Evolutionary conservation across 108 stramenopile genomes (phyloP).

Genomic region (Skeletonema menzelii): DNA sequence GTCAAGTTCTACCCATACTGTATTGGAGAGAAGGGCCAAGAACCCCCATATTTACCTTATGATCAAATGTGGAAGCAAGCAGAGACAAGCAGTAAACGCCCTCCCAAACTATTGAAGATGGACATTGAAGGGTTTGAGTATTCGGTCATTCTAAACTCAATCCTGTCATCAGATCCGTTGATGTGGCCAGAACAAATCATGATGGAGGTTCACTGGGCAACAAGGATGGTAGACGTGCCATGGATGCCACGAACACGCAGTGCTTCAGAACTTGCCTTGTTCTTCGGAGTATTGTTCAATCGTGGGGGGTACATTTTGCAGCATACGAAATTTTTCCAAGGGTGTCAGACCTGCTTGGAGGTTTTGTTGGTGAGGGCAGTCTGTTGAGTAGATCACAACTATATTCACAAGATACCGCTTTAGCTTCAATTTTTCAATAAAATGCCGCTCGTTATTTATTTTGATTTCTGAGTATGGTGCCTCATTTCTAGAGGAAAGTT

Average conservation of each 20-base stretch:
- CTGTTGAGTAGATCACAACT: conserved; percentile 7
- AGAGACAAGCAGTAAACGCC: neutral
- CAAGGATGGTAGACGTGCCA: conserved; percentile 45
- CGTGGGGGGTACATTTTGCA: conserved; percentile 46
- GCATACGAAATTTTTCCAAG: neutral
- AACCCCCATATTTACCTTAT: conserved; percentile 23
- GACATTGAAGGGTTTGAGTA: conserved; percentile 39
- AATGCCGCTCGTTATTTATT: no score
- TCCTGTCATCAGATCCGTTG: conserved; percentile 1
- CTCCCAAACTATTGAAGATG: conserved; percentile 36
- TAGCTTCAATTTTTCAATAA: no score
- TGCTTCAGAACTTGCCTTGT: conserved; percentile 43
- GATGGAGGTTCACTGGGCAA: conserved; percentile 54
- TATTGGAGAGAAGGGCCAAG: conserved; percentile 10
- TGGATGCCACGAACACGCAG: conserved; percentile 37
- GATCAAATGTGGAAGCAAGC: conserved; percentile 6
- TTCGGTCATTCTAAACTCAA: conserved; percentile 28
- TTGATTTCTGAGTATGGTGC: no score
- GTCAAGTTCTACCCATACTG: conserved; percentile 30
- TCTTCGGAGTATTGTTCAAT: conserved; percentile 30
- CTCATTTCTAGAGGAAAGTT: no score
- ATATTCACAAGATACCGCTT: no score
- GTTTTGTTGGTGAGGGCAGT: conserved; percentile 36
- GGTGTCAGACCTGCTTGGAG: conserved; percentile 45
- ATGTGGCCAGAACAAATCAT: conserved; percentile 44